Base-by-base conservation (phyloP, 805 yeast genomes). In the Debaryomyces tyrocola region DNA sequence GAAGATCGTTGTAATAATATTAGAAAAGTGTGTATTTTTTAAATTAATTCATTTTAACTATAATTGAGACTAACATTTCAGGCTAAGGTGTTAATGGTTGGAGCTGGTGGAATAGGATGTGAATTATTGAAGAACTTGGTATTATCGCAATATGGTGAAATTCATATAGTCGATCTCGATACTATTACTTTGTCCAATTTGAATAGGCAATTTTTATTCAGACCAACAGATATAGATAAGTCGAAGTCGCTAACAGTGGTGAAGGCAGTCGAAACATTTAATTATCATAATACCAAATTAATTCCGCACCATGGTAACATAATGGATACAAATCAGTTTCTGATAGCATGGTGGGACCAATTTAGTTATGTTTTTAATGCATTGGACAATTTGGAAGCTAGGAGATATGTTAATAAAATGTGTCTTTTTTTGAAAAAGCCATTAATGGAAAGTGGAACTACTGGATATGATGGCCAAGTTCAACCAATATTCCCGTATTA, bases 101-200 rank as follows among this genome's bases (percentile, higher is more conserved):
- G 98, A 4, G 96, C 97, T 1, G 98, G 98, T 27, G 98, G 98
- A 6, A 90, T 91, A 53, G 98, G 98, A 2, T 91, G 96, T 63
- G 98, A 91, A 63, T 69, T 91, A 38, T 70, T 91, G 47, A 91
- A 91, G 60, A 86, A 91, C 59, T 70, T 91, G 41, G 81, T 88
- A 4, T 67, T 90, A 51, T 74, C 87, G 63, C 91, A 94, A 6
- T 85, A 85, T 53, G 94, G 94, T 2, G 95, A 88, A 58, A 84
- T 91, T 46, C 96, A 90, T 60, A 78, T 91, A 27, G 91, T 91
- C n/a, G 99, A 94, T 67, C 74, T 94, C 46, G 99, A 94, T 62
- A 94, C 98, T 0, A 89, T 94, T 55, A 97, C 96, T 53, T 71
- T 94, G 28, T 86, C 96, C 45, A 94, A 94, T 64, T 75, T 94